Evolutionary conservation across 805 yeast genomes (phyloP), one percentile per base, ranked within the genome.

Genomic region (Clavispora santaluciae): DNA sequence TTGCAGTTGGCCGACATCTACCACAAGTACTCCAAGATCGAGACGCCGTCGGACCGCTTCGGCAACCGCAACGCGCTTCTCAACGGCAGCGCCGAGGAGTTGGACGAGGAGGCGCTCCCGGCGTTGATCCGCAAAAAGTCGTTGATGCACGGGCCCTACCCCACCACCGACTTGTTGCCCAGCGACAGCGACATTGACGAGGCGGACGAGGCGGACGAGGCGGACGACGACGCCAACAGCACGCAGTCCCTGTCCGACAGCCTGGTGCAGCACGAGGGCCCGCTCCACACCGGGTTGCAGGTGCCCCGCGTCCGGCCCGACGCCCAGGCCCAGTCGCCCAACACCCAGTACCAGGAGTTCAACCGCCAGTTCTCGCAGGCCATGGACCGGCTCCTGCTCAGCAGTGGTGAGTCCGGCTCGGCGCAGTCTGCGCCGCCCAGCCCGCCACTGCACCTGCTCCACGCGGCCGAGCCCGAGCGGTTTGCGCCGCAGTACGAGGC

Each of bases 1-100:
- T 56, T 67, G n/a, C 70, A 66, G 50, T 56, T 69, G 42, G 64
- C 63, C 1, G 73, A 69, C 38, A 69, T 69, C 21, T 69, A 69
- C 48, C 72, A 67, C 33, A 69, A 69, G 43, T 69, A 69, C 48
- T 59, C 65, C 12, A 62, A 57, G 5, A 63, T 69, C 33, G 55
- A 62, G 37, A 49, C 68, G 7, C 75, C 75, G 2, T 61, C 70
- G 7, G 73, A 67, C 50, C 62, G 60, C 43, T 68, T 66, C 51
- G 56, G 61, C 40, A 54, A 66, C 40, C 54, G 73, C 39, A 65
- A 62, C 50, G 49, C 59, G 39, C 39, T 66, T 12, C 56, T 68
- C 42, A 66, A 67, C 43, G 72, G 72, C 1, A 53, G 64, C 2
- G 57, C 53, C 17, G 72, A 66, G 45, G 55, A 55, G 28, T 52